These are phyloP conservation scores for Citrus mangshanensis DNA, from an alignment of 345 rosid species.

Conservation along the genomic window DNA sequence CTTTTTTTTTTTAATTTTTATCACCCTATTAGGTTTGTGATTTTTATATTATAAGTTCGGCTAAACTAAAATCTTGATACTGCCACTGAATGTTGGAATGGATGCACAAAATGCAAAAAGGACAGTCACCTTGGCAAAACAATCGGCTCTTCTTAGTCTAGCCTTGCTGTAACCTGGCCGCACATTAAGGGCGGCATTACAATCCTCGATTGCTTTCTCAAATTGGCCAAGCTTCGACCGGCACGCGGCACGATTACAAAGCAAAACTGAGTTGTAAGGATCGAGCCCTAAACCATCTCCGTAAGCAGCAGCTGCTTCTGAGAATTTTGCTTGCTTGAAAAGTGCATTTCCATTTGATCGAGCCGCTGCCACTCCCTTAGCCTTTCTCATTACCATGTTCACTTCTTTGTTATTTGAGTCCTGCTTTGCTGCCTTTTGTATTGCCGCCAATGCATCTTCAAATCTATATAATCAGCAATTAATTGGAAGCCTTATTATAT, in stretches of 20 bases:
- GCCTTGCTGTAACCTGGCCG: slow-evolving; percentile 76
- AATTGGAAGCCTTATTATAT: no score
- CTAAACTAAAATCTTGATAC: not conserved
- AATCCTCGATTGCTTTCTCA: slow-evolving; percentile 70
- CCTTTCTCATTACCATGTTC: slow-evolving; percentile 37
- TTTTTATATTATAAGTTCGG: not conserved
- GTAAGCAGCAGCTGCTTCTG: slow-evolving; percentile 58
- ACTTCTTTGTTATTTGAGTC: slow-evolving; percentile 75
- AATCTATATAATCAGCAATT: slow-evolving; percentile 33
- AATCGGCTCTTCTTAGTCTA: slow-evolving; percentile 82
- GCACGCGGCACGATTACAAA: slow-evolving; percentile 89
- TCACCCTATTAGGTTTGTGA: not conserved
- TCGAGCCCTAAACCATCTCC: slow-evolving; percentile 78
- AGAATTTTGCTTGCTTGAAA: slow-evolving; percentile 50
- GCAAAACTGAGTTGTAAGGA: slow-evolving; percentile 64
- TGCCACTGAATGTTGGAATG: not conserved
- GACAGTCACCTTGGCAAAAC: slow-evolving; percentile 60
- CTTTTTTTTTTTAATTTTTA: no score
- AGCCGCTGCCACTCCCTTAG: slow-evolving; percentile 55
- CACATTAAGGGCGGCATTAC: slow-evolving; percentile 58
- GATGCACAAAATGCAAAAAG: not conserved
- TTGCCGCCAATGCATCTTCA: slow-evolving; percentile 63
- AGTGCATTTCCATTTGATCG: slow-evolving; percentile 70
- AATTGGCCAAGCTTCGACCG: slow-evolving; percentile 58
- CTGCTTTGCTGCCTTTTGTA: slow-evolving; percentile 63